These are phyloP conservation scores for Citrus australasica DNA, from an alignment of 345 rosid species.

Conservation along the genomic window DNA sequence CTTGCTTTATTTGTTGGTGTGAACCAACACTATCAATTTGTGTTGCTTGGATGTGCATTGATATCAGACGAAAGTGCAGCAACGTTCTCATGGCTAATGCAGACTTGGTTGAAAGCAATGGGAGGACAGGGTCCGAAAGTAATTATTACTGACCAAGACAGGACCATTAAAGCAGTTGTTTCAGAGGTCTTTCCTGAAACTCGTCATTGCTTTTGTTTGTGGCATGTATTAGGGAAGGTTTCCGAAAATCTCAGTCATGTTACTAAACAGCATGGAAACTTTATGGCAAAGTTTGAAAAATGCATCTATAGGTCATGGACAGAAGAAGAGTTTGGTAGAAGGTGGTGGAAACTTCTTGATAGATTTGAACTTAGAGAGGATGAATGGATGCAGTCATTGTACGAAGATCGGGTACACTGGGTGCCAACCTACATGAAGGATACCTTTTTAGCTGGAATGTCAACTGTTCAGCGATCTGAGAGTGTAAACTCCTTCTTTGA, in stretches of 20 bases:
- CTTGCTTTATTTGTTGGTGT: conserved; percentile 53
- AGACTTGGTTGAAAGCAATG: conserved; percentile 57
- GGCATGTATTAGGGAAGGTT: conserved; percentile 46
- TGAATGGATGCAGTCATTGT: conserved; percentile 41
- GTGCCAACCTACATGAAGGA: conserved; percentile 48
- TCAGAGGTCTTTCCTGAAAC: conserved; percentile 41
- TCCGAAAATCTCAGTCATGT: conserved; percentile 41
- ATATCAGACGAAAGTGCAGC: conserved; percentile 45
- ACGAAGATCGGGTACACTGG: conserved; percentile 53
- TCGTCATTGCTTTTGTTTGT: conserved; percentile 45
- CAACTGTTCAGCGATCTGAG: conserved; percentile 43
- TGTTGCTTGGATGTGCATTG: conserved; percentile 58
- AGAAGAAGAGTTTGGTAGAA: conserved; percentile 41
- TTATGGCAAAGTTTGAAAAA: conserved; percentile 49
- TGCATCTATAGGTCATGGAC: conserved; percentile 62
- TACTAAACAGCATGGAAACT: conserved; percentile 41
- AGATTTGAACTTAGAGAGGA: conserved; percentile 48
- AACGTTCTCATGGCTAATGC: conserved; percentile 52
- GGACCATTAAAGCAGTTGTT: conserved; percentile 31
- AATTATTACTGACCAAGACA: conserved; percentile 47
- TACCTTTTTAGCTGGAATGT: conserved; percentile 51
- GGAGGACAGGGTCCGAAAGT: conserved; percentile 52
- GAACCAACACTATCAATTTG: conserved; percentile 55
- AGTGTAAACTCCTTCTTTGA: conserved; percentile 49
- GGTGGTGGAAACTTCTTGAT: conserved; percentile 55